Evolutionary conservation across 768 basidiomycete species (phyloP).

Genomic region (Tylopilus felleus): DNA sequence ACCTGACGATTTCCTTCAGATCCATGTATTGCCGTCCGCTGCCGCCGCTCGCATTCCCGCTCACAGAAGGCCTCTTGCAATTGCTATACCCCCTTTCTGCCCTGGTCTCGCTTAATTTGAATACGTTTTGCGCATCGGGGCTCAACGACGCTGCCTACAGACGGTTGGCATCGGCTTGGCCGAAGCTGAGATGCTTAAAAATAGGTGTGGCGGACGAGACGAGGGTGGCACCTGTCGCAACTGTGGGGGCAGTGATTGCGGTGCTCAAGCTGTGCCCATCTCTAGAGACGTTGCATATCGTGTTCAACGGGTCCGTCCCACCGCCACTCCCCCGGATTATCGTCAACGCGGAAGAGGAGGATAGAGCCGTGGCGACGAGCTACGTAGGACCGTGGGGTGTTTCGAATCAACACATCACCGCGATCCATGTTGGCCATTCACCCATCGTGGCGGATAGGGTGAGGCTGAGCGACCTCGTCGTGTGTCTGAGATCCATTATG

Average conservation of each 20-base stretch:
- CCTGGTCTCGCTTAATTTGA: background rate
- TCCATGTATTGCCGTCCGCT: too few species aligned
- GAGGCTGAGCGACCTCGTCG: background rate
- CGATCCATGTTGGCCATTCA: slow-evolving; percentile 15
- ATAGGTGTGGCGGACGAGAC: slow-evolving; percentile 2
- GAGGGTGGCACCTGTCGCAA: slow-evolving; percentile 7
- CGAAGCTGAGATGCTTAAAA: slow-evolving; percentile 10
- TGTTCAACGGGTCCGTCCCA: slow-evolving; percentile 14
- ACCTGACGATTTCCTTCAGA: too few species aligned
- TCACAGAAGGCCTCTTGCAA: background rate
- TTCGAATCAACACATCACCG: slow-evolving; percentile 7
- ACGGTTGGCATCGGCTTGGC: slow-evolving; percentile 8
- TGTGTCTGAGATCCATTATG: slow-evolving; percentile 14
- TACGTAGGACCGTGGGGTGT: background rate
- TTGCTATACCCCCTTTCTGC: slow-evolving; percentile 6
- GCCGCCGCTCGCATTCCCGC: background rate
- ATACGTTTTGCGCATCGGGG: slow-evolving; percentile 4
- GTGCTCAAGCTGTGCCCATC: slow-evolving; percentile 10
- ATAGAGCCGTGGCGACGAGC: background rate
- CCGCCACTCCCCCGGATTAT: background rate
- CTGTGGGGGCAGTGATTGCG: slow-evolving; percentile 11
- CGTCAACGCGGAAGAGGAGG: background rate
- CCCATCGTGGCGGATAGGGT: background rate
- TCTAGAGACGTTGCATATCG: slow-evolving; percentile 11
- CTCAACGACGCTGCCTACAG: slow-evolving; percentile 13